phyloP scores from a whole-genome alignment of 495 filamentous ascomycete genomes.

The Barbatosphaeria neglecta region DNA sequence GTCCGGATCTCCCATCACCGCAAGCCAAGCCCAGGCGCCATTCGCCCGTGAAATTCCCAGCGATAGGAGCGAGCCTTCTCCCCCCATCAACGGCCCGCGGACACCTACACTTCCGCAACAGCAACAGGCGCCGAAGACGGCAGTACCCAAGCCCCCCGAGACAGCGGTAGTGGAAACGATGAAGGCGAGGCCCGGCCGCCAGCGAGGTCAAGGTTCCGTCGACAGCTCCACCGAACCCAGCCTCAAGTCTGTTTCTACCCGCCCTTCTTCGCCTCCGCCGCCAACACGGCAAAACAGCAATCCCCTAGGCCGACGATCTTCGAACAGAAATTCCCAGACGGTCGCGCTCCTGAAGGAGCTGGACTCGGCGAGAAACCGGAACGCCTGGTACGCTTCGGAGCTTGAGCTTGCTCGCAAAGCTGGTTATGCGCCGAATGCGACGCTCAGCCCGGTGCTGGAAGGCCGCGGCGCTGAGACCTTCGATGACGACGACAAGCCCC shows the following conservation, averaged over 20 bases:
- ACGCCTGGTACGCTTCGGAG: conserved; percentile 96
- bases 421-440: conserved; percentile 66
- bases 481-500: conserved; percentile 77
- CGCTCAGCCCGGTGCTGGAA: conserved; percentile 64
- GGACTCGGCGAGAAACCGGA: conserved; percentile 67
- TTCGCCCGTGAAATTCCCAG: conserved; percentile 36
- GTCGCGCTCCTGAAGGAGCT: conserved; percentile 68
- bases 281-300: conserved; percentile 40
- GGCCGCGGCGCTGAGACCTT: conserved; percentile 64
- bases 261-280: conserved; percentile 40
- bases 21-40: conserved; percentile 42
- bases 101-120: conserved; percentile 42
- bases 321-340: conserved; percentile 43
- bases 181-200: conserved; percentile 22
- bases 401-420: conserved; percentile 78
- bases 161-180: conserved; percentile 11
- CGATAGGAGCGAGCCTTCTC: conserved; percentile 32
- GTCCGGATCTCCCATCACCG: conserved; percentile 11
- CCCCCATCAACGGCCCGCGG: conserved; percentile 44
- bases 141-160: conserved; percentile 6
- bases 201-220: conserved; percentile 35
- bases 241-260: conserved; percentile 26
- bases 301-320: conserved; percentile 34
- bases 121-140: conserved; percentile 9
- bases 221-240: conserved; percentile 37